A percentile compares a stretch with the other conserved stretches of the same genome.
These are phyloP conservation scores for Fragaria vesca DNA, from an alignment of 306 rosid genomes.

Conservation along the genomic window DNA sequence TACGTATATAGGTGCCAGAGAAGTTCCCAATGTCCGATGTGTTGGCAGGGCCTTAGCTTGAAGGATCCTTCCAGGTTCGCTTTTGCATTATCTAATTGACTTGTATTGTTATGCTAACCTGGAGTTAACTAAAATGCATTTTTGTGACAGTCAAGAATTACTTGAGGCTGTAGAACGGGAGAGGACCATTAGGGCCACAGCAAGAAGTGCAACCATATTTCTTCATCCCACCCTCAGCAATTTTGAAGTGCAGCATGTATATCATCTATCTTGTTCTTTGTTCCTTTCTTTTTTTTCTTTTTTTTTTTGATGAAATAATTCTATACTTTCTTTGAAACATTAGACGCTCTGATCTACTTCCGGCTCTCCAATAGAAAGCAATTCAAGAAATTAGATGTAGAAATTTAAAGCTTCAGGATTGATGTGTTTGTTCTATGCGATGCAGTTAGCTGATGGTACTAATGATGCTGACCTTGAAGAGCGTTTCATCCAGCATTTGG, in stretches of 20 bases:
- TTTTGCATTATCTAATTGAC: conserved; percentile 17
- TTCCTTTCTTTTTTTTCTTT: not conserved
- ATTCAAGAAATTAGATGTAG: not conserved
- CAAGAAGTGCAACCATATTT: conserved; percentile 65
- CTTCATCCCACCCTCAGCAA: conserved; percentile 63
- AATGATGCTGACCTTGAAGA: conserved; percentile 67
- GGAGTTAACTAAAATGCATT: conserved; percentile 17
- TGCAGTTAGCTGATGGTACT: conserved; percentile 57
- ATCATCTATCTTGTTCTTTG: conserved; percentile 27
- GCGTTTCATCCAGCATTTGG: conserved; percentile 77
- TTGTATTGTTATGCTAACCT: conserved; percentile 8
- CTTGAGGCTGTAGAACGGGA: conserved; percentile 79
- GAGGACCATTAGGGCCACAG: conserved; percentile 52
- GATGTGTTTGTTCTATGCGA: conserved; percentile 14
- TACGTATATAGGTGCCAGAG: conserved; percentile 76
- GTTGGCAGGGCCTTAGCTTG: conserved; percentile 81
- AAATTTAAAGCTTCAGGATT: not conserved
- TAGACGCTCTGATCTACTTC: not conserved
- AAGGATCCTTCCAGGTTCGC: conserved; percentile 80
- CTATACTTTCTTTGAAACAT: not conserved
- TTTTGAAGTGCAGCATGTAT: conserved; percentile 67
- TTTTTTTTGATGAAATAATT: not conserved
- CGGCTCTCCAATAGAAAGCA: not conserved
- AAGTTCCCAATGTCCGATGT: conserved; percentile 97
- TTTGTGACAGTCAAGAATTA: conserved; percentile 76